Base-by-base conservation (phyloP, 2,329 filamentous ascomycete species). In the Phialemonium atrogriseum region DNA sequence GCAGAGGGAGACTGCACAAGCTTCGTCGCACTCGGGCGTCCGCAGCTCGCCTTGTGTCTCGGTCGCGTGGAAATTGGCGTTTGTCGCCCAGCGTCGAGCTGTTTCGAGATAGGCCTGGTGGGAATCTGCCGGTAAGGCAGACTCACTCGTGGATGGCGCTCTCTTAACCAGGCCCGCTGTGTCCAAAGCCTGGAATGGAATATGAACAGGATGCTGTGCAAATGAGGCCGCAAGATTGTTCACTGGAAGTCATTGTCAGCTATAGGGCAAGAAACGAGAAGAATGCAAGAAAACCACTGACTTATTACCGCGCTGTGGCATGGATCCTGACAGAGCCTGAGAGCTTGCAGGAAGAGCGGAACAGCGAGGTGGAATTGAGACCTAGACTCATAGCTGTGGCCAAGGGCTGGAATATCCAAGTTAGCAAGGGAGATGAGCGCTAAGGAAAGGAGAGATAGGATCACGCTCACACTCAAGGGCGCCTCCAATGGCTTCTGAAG, bases 221-320 rank as follows among this genome's bases (percentile, higher is more conserved):
- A 89, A 75, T 27, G 76, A 78, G 21, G 74, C 77, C 7, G 84
- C 74, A 37, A 89, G 68, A 53, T 89, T 89, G 62, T 87, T 88
- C 84, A 89, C 73, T 78, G 32, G 7, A 20, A 16, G 31, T 45
- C 24, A 45, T 9, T 29, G 30, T 27, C 26, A 35, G 27, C 13
- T 24, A 12, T 21, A 9, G 20, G 14, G 11, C 11, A 33, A 23
- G 23, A 23, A 26, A 24, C n/a, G 12, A 13, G 17, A 24, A 14
- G 14, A 10, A 31, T 9, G 13, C 13, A 9, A n/a, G 18, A 43
- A 41, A 11, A 10, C 21, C 19, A 66, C 70, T 51, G 66, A 81
- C 70, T 93, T 50, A 95, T 65, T 10, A 88, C 69, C 17, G 85
- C 81, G 30, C 81, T 77, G 52, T 94, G 87, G 52, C 88, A 95